These are phyloP conservation scores for Fremontodendron californicum DNA, from an alignment of 345 rosid genomes.

Conservation along the genomic window DNA sequence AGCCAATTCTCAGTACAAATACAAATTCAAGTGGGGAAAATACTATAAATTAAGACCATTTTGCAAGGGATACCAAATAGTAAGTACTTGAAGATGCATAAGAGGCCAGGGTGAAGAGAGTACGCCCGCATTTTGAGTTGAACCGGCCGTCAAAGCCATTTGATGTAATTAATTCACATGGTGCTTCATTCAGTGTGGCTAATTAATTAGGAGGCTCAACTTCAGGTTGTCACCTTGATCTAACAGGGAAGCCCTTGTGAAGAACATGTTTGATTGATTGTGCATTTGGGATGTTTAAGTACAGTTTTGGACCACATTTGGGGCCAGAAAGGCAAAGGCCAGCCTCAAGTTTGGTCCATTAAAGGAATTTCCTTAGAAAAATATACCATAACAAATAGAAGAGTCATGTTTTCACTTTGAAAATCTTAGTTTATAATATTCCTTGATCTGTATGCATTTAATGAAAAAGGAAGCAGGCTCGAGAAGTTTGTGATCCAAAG, in stretches of 20 bases:
- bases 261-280: neutral
- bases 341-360: neutral
- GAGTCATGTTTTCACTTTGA: too few species aligned
- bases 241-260: neutral
- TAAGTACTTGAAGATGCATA: constrained; percentile 34
- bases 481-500: too few species aligned
- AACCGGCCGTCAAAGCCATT: constrained; percentile 48
- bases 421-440: too few species aligned
- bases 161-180: constrained; percentile 48
- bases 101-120: constrained; percentile 25
- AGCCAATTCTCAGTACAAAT: constrained; percentile 29
- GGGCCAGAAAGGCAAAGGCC: neutral
- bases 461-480: too few species aligned
- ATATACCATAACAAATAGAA: too few species aligned
- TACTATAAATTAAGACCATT: constrained; percentile 42
- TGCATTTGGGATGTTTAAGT: neutral
- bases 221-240: neutral
- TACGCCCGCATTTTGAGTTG: constrained; percentile 43
- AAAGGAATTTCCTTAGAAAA: too few species aligned
- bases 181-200: constrained; percentile 61
- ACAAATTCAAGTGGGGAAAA: constrained; percentile 31
- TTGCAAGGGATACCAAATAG: constrained; percentile 33
- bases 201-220: constrained; percentile 32
- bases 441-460: too few species aligned
- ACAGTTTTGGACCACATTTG: neutral